These are phyloP conservation scores for Picochlorum sp. DNA, from an alignment of 139 green algal genomes.

Conservation along the genomic window DNA sequence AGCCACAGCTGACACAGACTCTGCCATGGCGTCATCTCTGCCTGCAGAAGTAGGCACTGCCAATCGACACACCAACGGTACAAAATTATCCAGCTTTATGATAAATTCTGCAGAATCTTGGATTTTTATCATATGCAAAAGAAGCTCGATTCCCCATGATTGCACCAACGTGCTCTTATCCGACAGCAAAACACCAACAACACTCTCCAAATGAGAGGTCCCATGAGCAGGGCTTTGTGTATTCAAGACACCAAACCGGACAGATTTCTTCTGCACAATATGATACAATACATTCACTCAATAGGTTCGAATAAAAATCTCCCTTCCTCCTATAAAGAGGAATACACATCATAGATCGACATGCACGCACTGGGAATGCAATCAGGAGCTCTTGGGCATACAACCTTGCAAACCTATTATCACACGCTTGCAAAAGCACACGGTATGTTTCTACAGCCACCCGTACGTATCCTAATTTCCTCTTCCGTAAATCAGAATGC, in stretches of 20 bases:
- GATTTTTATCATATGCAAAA: conserved; percentile 8
- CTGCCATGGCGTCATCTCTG: neutral
- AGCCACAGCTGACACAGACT: neutral
- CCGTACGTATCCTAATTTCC: conserved; percentile 31
- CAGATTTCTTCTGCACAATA: too few species aligned
- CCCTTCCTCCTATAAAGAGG: too few species aligned
- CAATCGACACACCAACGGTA: conserved; percentile 26
- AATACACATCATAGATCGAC: too few species aligned
- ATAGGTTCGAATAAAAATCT: too few species aligned
- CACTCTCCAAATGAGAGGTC: conserved; percentile 9
- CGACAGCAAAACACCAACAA: conserved; percentile 29
- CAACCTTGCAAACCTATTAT: conserved; percentile 13
- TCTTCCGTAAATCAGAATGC: conserved; percentile 24
- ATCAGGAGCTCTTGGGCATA: conserved; percentile 37
- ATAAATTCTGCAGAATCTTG: conserved; percentile 36
- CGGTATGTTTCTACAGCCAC: conserved; percentile 33
- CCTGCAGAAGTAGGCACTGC: neutral
- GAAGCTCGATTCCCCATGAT: conserved; percentile 26
- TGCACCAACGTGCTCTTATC: conserved; percentile 10
- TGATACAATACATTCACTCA: too few species aligned
- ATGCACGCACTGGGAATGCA: neutral
- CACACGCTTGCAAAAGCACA: conserved; percentile 21
- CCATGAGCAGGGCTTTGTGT: too few species aligned
- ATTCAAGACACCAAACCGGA: too few species aligned
- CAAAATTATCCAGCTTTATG: conserved; percentile 28